Base-by-base conservation (phyloP, 1,139 yeast species). In the Yamadazyma triangularis region DNA sequence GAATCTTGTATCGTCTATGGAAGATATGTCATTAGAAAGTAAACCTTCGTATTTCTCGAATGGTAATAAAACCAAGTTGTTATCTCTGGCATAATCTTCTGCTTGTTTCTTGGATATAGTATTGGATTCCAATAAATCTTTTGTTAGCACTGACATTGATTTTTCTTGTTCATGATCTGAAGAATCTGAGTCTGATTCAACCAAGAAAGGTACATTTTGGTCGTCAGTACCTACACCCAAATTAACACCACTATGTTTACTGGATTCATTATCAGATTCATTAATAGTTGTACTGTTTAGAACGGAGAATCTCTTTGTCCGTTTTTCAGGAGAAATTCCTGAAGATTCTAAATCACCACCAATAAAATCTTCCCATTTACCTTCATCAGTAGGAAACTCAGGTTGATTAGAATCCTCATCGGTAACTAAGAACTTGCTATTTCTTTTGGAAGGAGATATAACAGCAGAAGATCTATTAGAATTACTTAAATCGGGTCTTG, bases 31-130 rank as follows among this genome's bases (percentile, higher is more conserved):
- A 28, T 53, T 51, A 7, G 45, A 38, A 23, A 50, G 50, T 23
- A 60, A 50, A 27, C 51, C 54, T 29, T 69, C 65, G 34, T 65
- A 75, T 36, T 71, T 72, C 2, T 64, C 73, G 28, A 51, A 46
- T 3, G 81, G 64, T 14, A 80, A 35, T 21, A 42, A 32, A 22
- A 44, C 37, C 24, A 78, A 48, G 25, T 71, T 67, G 38, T 75
- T 67, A 13, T 63, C 63, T 16, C 62, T 55, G 1, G 80, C 81
- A 44, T 70, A 77, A 14, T 57, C 51, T 36, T 69, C 70, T 14
- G 75, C 55, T 12, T 43, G 40, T 23, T 38, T 38, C 38, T 42
- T 37, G 13, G 45, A 40, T 23, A 38, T 43, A 12, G 36, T 26
- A 7, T 38, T 39, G 8, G 40, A 13, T 22, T 38, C 35, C 23